phyloP scores from a whole-genome alignment of 352 stramenopile species.

The Phytophthora ohioensis region DNA sequence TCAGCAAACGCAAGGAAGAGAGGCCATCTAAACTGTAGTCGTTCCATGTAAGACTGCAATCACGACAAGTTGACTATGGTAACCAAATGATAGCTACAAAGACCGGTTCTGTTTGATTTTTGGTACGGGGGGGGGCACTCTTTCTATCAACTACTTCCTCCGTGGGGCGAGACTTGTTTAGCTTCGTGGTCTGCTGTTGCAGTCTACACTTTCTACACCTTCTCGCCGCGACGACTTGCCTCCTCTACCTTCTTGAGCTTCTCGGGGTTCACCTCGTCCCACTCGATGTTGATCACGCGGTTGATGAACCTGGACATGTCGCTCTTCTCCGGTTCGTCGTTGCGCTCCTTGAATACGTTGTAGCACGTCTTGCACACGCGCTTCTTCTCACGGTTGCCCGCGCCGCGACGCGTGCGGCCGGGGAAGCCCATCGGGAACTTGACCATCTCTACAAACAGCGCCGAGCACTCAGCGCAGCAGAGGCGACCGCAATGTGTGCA shows the following conservation, averaged over 20 bases:
- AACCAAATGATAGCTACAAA: constrained; percentile 6
- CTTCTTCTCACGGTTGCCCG: constrained; percentile 70
- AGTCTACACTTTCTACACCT: constrained; percentile 39
- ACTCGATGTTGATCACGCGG: constrained; percentile 87
- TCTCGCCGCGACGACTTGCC: constrained; percentile 71
- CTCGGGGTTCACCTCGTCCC: constrained; percentile 91
- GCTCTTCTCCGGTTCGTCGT: constrained; percentile 67
- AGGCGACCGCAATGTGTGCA: constrained; percentile 87
- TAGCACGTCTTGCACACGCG: constrained; percentile 90
- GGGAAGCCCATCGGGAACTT: constrained; percentile 89
- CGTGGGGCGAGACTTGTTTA: constrained; percentile 5
- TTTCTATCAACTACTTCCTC: constrained; percentile 32
- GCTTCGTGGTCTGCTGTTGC: constrained; percentile 6
- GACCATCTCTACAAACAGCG: constrained; percentile 73
- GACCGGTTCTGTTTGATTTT: constrained; percentile 23
- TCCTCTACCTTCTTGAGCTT: constrained; percentile 64
- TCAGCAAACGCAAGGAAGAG: too few relatives aligned
- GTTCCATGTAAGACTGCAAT: too few relatives aligned
- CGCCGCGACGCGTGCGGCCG: constrained; percentile 72
- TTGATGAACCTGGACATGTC: constrained; percentile 76
- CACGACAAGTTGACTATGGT: too few relatives aligned
- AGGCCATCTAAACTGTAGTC: too few relatives aligned
- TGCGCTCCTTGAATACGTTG: constrained; percentile 86
- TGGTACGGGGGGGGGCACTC: constrained; percentile 16
- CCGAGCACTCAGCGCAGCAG: constrained; percentile 77